Conservation (phyloP, 306 rosid genomes). For the Cajanus cajan region DNA sequence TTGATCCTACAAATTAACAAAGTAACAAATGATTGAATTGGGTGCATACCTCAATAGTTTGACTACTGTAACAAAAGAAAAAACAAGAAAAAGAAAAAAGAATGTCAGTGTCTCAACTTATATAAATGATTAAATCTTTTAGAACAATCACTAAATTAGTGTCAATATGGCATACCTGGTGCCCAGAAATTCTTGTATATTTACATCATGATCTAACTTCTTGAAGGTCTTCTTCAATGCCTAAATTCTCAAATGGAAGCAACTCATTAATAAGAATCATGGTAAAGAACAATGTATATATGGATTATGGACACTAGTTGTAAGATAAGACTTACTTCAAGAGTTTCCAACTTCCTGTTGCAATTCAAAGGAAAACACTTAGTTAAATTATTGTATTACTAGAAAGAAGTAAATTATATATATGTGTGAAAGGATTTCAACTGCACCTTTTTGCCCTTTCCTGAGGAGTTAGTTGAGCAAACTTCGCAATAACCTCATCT, state of each 20-base stretch:
- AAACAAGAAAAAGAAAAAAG: neutral
- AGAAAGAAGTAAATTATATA: neutral
- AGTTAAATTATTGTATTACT: constrained; percentile 17
- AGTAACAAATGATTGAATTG: neutral
- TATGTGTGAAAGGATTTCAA: neutral
- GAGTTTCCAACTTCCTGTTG: constrained; percentile 88
- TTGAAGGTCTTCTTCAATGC: constrained; percentile 76
- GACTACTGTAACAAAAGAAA: constrained; percentile 67
- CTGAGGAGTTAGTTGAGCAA: constrained; percentile 74
- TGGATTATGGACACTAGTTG: constrained; percentile 17
- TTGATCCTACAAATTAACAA: neutral
- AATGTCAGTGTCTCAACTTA: neutral
- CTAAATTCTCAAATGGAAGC: constrained; percentile 49
- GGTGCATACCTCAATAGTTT: constrained; percentile 52
- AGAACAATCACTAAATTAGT: neutral
- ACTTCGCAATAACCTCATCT: constrained; percentile 77
- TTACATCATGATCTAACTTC: constrained; percentile 84
- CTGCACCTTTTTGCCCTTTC: constrained; percentile 80
- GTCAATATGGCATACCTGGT: constrained; percentile 49
- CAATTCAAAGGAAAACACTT: constrained; percentile 33
- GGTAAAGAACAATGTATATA: neutral
- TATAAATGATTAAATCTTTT: neutral
- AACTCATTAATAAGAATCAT: constrained; percentile 13
- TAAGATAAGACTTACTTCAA: constrained; percentile 60
- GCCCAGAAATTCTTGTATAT: constrained; percentile 68